Evolutionary conservation across 169 alveolate species (phyloP), one percentile per base, ranked within the genome.

Genomic region (Plasmodium billcollinsi): DNA sequence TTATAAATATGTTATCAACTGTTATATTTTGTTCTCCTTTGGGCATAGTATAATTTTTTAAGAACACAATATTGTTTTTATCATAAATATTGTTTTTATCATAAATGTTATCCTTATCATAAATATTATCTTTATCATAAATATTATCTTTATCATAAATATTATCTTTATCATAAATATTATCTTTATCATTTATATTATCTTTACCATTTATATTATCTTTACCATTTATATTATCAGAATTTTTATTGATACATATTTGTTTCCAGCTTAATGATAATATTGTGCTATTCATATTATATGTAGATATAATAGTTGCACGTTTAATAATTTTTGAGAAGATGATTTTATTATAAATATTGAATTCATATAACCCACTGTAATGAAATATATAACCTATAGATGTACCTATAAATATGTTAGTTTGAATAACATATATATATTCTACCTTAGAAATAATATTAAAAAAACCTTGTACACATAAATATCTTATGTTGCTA

Each of bases 351-450:
- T 83, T 29, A 70, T 56, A 70, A 20, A 69, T 49, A 21, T 3
- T 39, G 69, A 83, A 70, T 56, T 83, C 70, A 29, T 83, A 83
- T 15, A 56, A 47, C 8, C 86, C 91, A 11, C 65, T 12, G 21
- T 83, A 83, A 49, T 59, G 73, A 47, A 83, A 63, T 70, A 83
- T 63, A 83, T 43, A 33, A n/a, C 91, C 91, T 14, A 83, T 72
- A 1, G 91, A 83, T 8, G 91, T 70, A 50, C 91, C 91, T 1
- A 83, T 73, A 63, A 83, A 70, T 45, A 83, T 58, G 56, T 67
- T 39, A 7, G 61, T 49, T 24, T 50, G 21, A 14, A 83, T 59
- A 12, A 56, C 7, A 50, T 71, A 73, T 1, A 20, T 83, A 58
- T 83, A 69, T 24, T 20, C 18, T 14, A n/a, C 21, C 0, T 58